These are phyloP conservation scores for Carex kokanica DNA, from an alignment of 176 grass and related monocot genomes.

Conservation along the genomic window DNA sequence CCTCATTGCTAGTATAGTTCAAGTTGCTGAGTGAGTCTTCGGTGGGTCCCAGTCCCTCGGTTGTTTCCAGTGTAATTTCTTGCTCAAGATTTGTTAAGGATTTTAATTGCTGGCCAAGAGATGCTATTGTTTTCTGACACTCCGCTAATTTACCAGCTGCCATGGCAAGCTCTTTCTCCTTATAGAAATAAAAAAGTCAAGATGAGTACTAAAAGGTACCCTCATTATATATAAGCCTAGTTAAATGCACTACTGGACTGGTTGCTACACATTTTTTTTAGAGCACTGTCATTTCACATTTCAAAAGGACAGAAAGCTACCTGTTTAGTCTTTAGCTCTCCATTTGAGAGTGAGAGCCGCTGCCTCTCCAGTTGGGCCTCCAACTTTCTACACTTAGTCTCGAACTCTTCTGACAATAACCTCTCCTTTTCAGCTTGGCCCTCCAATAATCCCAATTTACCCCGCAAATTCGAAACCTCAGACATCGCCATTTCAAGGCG, in stretches of 20 bases:
- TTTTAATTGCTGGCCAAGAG: conserved; percentile 78
- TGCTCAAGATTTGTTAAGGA: conserved; percentile 63
- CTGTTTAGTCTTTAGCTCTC: conserved; percentile 78
- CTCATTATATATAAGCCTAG: background rate
- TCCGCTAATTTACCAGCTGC: conserved; percentile 85
- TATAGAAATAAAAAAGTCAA: conserved; percentile 21
- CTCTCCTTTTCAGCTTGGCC: conserved; percentile 71
- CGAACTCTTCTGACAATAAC: conserved; percentile 62
- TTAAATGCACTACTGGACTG: background rate
- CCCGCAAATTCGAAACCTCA: conserved; percentile 48
- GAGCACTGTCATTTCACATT: background rate
- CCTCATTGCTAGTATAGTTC: conserved; percentile 6
- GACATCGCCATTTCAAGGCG: conserved; percentile 56
- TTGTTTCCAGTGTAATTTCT: conserved; percentile 10
- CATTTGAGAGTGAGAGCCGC: conserved; percentile 50
- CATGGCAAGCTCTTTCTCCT: conserved; percentile 64
- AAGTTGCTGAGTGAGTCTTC: conserved; percentile 12
- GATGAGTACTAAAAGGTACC: background rate
- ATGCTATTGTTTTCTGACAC: conserved; percentile 96
- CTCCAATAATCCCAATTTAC: conserved; percentile 58
- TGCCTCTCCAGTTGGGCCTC: conserved; percentile 64
- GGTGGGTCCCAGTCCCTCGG: background rate
- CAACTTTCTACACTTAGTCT: conserved; percentile 70
- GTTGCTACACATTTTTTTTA: background rate
- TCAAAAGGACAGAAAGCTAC: conserved; percentile 35